Percentiles rank a stretch among this genome's conserved stretches.
Evolutionary conservation across 208 protist genomes (phyloP).

Genomic region (Strigomonas galati): DNA sequence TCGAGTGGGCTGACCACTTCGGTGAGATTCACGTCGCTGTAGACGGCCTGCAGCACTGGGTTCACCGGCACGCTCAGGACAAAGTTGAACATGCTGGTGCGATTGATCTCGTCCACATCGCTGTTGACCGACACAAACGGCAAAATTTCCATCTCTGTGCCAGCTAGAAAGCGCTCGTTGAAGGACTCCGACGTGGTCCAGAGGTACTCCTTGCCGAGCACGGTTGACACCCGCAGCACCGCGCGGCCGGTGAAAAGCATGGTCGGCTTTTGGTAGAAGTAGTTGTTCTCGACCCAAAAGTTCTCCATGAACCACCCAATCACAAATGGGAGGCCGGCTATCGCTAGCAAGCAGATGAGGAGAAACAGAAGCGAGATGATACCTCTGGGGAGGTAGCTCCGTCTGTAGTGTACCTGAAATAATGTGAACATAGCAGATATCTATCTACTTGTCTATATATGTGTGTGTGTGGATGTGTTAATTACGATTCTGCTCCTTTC

Average conservation of each 20-base stretch:
- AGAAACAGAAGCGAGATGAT: slow-evolving; percentile 57
- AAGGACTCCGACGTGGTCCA: slow-evolving; percentile 78
- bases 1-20: slow-evolving; percentile 28
- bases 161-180: slow-evolving; percentile 44
- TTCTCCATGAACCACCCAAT: slow-evolving; percentile 68
- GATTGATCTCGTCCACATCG: slow-evolving; percentile 44
- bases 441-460: no score
- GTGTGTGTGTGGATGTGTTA: not conserved
- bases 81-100: slow-evolving; percentile 40
- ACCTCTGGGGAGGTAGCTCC: slow-evolving; percentile 57
- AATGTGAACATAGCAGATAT: not conserved
- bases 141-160: slow-evolving; percentile 30
- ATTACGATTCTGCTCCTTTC: no score
- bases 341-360: slow-evolving; percentile 46
- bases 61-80: slow-evolving; percentile 53
- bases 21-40: not conserved
- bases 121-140: slow-evolving; percentile 60
- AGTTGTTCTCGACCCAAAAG: slow-evolving; percentile 63
- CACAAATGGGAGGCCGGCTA: slow-evolving; percentile 54
- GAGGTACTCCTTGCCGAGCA: slow-evolving; percentile 56
- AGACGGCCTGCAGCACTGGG: slow-evolving; percentile 16
- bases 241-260: slow-evolving; percentile 63
- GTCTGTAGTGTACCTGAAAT: slow-evolving; percentile 69
- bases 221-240: slow-evolving; percentile 48
- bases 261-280: slow-evolving; percentile 45